Evolutionary conservation across 495 filamentous ascomycete species (phyloP), one percentile per base, ranked within the genome.

Genomic region (Hyaloscypha bicolor): DNA sequence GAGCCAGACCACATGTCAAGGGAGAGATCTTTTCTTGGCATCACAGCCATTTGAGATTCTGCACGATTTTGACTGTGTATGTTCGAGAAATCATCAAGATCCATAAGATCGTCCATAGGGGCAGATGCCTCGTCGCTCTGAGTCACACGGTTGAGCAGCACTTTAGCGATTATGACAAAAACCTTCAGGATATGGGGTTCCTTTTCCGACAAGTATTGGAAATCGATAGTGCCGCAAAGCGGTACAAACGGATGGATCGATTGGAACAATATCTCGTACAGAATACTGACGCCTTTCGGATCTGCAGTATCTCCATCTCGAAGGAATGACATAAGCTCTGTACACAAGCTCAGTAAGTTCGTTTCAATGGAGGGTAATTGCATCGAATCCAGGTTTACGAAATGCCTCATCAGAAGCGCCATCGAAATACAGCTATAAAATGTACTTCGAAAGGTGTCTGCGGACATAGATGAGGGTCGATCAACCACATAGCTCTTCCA

Each of bases 61-160:
- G 69, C 51, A 73, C 77, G 81, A 56, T 66, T 76, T 48, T 81
- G 80, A 67, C 83, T 88, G 56, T 74, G 72, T 56, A 87, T 82
- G 3, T 83, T 82, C 32, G 87, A 84, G 32, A 93, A 88, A 69
- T 71, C 62, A 53, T 97, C 93, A 29, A 96, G 73, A 64, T 97
- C 93, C 91, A 96, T 93, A 16, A 79, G 69, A 70, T 94, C 89
- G 39, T 79, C 76, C 14, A 55, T 39, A 31, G 35, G 60, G 12
- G 45, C 30, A 6, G 30, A 31, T 6, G 39, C 9, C 53, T 16
- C 55, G 53, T 37, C 62, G 57, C n/a, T 64, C 37, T 39, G 69
- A 58, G 32, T 59, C 42, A 57, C 45, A 65, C 29, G 64, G 45
- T 66, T 53, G 35, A 63, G 52, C 30, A 63, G 53, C 60, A 71